A percentile compares a stretch with the other conserved stretches of the same genome.
These are phyloP conservation scores for Solanum sitiens DNA, from an alignment of 257 asterid genomes.

Conservation along the genomic window DNA sequence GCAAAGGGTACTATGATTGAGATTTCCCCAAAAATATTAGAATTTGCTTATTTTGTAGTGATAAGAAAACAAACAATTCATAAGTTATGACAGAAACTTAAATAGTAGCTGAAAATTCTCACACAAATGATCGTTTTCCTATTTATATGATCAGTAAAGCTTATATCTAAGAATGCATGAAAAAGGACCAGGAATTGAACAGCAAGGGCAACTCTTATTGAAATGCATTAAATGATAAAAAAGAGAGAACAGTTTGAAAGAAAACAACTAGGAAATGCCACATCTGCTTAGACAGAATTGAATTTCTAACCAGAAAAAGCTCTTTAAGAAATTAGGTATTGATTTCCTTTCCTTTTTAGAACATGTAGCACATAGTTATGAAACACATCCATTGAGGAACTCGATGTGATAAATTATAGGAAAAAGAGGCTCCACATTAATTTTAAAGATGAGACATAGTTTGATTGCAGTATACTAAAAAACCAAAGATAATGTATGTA, in stretches of 20 bases:
- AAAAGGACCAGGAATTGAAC: not conserved
- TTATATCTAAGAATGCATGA: not conserved
- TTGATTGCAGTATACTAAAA: not conserved
- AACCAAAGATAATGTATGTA: no score
- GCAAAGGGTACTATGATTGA: not conserved
- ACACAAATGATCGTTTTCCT: not conserved
- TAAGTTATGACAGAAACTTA: not conserved
- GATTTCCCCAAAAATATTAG: not conserved
- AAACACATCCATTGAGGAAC: not conserved
- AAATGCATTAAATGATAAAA: not conserved
- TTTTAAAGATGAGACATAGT: not conserved
- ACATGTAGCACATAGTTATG: not conserved
- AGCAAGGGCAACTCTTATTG: not conserved
- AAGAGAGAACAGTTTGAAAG: not conserved
- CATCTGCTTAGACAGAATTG: not conserved
- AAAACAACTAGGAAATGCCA: not conserved
- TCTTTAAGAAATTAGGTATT: not conserved
- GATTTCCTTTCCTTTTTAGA: not conserved
- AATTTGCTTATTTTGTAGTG: not conserved
- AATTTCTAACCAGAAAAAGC: not conserved
- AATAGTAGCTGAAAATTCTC: not conserved
- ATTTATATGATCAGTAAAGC: not conserved
- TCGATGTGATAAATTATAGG: not conserved
- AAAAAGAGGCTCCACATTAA: not conserved
- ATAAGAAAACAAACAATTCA: not conserved